Evolutionary conservation across 768 basidiomycete genomes (phyloP).

Genomic region (Naganishia vishniacii): DNA sequence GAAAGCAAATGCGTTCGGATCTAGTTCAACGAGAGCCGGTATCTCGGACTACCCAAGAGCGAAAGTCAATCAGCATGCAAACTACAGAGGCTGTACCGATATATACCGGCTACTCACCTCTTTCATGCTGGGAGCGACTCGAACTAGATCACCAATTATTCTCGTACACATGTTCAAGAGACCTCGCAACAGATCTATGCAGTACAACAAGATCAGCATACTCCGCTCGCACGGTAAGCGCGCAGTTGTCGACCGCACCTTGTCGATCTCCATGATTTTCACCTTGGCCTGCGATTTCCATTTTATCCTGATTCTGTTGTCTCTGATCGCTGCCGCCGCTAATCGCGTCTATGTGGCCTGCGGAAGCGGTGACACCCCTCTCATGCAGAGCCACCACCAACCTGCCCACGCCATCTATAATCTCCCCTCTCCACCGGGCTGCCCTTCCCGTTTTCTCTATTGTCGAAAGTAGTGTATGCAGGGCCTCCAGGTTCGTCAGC

Average conservation of each 20-base stretch:
- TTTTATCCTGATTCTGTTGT: no score
- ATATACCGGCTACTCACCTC: constrained; percentile 15
- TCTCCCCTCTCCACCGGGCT: constrained; percentile 43
- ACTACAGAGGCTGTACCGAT: neutral
- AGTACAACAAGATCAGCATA: neutral
- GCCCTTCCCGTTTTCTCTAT: constrained; percentile 34
- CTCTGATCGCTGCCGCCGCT: no score
- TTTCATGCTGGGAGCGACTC: constrained; percentile 11
- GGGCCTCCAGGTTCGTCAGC: constrained; percentile 36
- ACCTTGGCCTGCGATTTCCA: no score
- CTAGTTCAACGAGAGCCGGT: constrained; percentile 13
- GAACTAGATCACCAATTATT: constrained; percentile 5
- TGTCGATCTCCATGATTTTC: no score
- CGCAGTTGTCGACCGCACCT: no score
- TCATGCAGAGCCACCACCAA: constrained; percentile 24
- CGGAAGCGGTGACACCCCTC: neutral
- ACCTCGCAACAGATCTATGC: neutral
- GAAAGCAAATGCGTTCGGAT: constrained; percentile 8
- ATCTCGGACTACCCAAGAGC: neutral
- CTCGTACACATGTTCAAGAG: neutral
- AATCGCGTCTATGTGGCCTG: no score
- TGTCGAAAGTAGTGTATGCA: constrained; percentile 32
- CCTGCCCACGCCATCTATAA: constrained; percentile 36
- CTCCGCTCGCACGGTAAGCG: no score
- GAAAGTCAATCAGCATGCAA: neutral